phyloP scores from a whole-genome alignment of 1,139 yeast species.

The Hansenula lynferdii region DNA sequence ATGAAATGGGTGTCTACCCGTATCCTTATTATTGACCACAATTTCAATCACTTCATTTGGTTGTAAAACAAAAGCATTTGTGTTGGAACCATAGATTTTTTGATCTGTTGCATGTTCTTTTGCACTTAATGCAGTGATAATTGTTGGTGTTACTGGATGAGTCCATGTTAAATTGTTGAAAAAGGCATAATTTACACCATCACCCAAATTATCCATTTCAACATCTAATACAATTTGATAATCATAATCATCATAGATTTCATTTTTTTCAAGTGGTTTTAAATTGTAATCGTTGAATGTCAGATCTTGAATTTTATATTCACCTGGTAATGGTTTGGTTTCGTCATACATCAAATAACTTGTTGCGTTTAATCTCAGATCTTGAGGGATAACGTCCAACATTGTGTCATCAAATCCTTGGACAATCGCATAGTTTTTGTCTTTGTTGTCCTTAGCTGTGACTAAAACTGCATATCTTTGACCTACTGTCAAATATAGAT shows the following conservation, averaged over 20 bases:
- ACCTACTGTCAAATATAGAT: slow-evolving; percentile 64
- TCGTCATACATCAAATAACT: slow-evolving; percentile 9
- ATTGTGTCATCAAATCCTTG: slow-evolving; percentile 22
- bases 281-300: slow-evolving; percentile 24
- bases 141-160: slow-evolving; percentile 41
- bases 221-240: slow-evolving; percentile 10
- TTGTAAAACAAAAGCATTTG: slow-evolving; percentile 35
- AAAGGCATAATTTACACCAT: slow-evolving; percentile 45
- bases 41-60: slow-evolving; percentile 55
- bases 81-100: slow-evolving; percentile 8
- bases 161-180: slow-evolving; percentile 43
- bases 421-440: slow-evolving; percentile 26
- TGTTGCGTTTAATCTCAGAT: slow-evolving; percentile 2
- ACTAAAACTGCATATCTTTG: slow-evolving; percentile 66
- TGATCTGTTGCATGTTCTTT: slow-evolving; percentile 1
- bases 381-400: background rate
- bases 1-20: slow-evolving; percentile 87
- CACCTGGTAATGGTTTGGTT: slow-evolving; percentile 8
- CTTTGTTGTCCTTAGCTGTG: slow-evolving; percentile 14
- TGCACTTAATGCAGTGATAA: slow-evolving; percentile 3
- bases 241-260: slow-evolving; percentile 6
- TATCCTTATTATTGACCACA: slow-evolving; percentile 66
- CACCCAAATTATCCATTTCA: slow-evolving; percentile 44
- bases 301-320: no score
- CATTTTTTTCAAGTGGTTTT: slow-evolving; percentile 23